Base-by-base conservation (phyloP, 1,284 basidiomycete species). In the Moesziomyces globuligerus region DNA sequence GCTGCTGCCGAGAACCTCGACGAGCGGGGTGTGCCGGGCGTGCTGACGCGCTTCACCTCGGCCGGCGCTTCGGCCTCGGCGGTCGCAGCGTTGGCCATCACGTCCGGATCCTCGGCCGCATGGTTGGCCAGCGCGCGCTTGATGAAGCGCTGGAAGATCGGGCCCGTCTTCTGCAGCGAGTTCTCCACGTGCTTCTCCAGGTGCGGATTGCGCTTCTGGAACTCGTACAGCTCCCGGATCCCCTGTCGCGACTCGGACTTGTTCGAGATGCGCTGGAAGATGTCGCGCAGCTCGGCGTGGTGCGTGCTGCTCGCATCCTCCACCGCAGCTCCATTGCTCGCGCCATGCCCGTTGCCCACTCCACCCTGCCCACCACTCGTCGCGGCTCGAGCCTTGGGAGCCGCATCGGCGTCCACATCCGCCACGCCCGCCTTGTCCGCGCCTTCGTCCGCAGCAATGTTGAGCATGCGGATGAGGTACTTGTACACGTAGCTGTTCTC, bases 141-240 rank as follows among this genome's bases (percentile, higher is more conserved):
- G 50, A 85, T 81, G 67, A 84, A 85, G 0, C 78, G 58, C 59
- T 85, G 84, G 75, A 85, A 85, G 66, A 84, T 84, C 8, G 80
- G 81, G 0, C 84, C 84, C 1, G 84, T 85, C 23, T 80, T 81
- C 25, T 83, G 76, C 62, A 85, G 79, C 65, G 80, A 81, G 37
- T 76, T 75, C 50, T 83, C 91, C 17, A 97, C 92, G 57, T 90
- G 89, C 5, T 87, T 85, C 76, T 90, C 88, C 81, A 94, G 94
- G 72, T 93, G 90, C 0, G 94, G 95, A 79, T 97, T 89, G 26
- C 89, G 89, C 83, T 95, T 95, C 75, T 96, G 85, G 85, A 94
- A 98, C 42, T 94, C 90, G 81, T 98, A 93, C 38, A 99, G 85
- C 74, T 94, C 93, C n/a, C 92, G 94, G 58, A 99, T 94, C 5